Evolutionary conservation across 179 eudicot species (phyloP), one percentile per base, ranked within the genome.

Genomic region (Carnegiea gigantea): DNA sequence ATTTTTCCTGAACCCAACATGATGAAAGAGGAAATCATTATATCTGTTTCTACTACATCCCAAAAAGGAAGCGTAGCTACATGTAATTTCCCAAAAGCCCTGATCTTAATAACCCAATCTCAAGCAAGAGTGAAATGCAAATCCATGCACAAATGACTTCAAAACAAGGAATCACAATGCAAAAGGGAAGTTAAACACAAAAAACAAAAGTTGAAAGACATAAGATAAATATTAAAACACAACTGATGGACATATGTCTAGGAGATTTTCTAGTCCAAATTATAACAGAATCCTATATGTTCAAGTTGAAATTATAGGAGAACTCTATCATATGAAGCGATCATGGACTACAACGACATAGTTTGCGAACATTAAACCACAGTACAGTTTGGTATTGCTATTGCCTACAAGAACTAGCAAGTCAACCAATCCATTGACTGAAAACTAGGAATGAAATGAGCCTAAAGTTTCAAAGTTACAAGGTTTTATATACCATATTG

Each of bases 1-100:
- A 85, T 90, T 95, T 44, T 81, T 77, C 91, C 98, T 95, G 80
- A 1, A 76, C 71, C 74, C 40, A 81, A 51, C 73, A 74, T 68
- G 67, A 70, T 20, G 46, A 78, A 18, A 76, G 36, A 6, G 26
- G 2, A 75, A 75, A 75, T 4, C 0, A 15, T 59, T 3, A 13
- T 11, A 17, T 18, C 5, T 40, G 26, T 53, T 3, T 48, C 62
- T 57, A 57, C 62, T 20, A 20, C 62, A 18, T 57, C 62, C 62
- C 20, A 18, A 15, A 5, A 15, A 57, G n/a, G 62, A 18, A 20
- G 15, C n/a, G 0, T 6, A 15, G 8, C 9, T 57, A 20, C 14
- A 7, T 57, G 62, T 57, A 57, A 51, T 6, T 26, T 36, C 9
- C 54, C 14, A 20, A 12, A 54, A 30, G 9, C 46, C 43, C 48